Evolutionary conservation across 1,284 basidiomycete genomes (phyloP).

Genomic region (Trichosporon sp.): DNA sequence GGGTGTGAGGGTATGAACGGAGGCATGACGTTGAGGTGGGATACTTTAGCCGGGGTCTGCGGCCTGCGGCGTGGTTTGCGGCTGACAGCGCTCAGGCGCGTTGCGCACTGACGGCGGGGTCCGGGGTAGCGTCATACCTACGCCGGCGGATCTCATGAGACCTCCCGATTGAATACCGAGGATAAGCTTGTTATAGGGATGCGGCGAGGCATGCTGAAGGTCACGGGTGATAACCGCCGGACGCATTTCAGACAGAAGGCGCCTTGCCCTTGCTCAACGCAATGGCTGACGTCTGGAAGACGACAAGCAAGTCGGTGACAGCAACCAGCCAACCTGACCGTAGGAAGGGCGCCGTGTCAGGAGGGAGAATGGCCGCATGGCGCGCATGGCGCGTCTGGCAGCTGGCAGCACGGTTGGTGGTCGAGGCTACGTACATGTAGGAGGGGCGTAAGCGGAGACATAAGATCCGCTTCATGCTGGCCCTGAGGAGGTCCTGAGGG

Average conservation of each 20-base stretch:
- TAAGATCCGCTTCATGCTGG: conserved; percentile 1
- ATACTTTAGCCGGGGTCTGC: not conserved
- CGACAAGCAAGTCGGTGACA: too few relatives aligned
- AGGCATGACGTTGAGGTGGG: conserved; percentile 13
- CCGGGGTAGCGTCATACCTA: not conserved
- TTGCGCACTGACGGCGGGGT: not conserved
- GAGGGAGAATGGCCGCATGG: too few relatives aligned
- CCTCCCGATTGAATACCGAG: conserved; percentile 2
- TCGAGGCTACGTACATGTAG: not conserved
- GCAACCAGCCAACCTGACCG: too few relatives aligned
- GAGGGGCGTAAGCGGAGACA: conserved; percentile 4
- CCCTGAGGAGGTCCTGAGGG: not conserved
- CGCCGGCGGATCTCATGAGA: not conserved
- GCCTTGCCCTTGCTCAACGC: too few relatives aligned
- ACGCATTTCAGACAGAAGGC: too few relatives aligned
- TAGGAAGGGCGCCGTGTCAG: too few relatives aligned
- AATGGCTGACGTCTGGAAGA: too few relatives aligned
- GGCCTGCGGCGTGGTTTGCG: not conserved
- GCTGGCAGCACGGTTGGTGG: too few relatives aligned
- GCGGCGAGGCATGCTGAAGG: not conserved
- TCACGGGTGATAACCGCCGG: not conserved
- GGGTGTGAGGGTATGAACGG: not conserved
- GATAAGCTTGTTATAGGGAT: not conserved
- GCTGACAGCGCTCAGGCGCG: not conserved
- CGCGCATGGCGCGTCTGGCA: too few relatives aligned